These are phyloP conservation scores for Theileria parva DNA, from an alignment of 169 alveolate genomes.

Conservation along the genomic window DNA sequence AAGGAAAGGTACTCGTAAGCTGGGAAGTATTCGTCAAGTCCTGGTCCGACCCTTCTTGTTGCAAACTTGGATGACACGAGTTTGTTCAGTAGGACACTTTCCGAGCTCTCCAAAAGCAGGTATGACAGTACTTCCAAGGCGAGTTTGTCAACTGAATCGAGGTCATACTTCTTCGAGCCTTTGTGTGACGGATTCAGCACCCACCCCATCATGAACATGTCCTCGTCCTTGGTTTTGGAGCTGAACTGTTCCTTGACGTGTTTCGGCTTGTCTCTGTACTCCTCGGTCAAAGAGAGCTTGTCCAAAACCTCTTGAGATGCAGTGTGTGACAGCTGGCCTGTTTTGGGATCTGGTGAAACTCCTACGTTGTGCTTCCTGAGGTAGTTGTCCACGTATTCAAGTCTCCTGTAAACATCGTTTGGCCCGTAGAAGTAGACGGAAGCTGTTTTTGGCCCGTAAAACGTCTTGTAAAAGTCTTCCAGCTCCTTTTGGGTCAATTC, in stretches of 20 bases:
- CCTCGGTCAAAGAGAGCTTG: slow-evolving; percentile 7
- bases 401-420: slow-evolving; percentile 62
- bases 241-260: slow-evolving; percentile 30
- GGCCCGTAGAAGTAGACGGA: slow-evolving; percentile 78
- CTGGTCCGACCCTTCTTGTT: slow-evolving; percentile 56
- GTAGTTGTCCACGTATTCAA: slow-evolving; percentile 70
- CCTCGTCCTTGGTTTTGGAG: slow-evolving; percentile 35
- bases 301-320: slow-evolving; percentile 38
- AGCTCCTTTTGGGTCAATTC: slow-evolving; percentile 74
- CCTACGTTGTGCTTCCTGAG: slow-evolving; percentile 30
- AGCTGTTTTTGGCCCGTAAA: slow-evolving; percentile 82
- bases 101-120: slow-evolving; percentile 65
- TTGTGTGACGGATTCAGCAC: slow-evolving; percentile 44
- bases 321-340: slow-evolving; percentile 13
- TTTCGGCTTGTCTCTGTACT: slow-evolving; percentile 28
- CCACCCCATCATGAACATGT: slow-evolving; percentile 61
- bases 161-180: background rate
- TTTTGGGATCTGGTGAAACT: slow-evolving; percentile 10
- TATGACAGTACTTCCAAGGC: slow-evolving; percentile 58
- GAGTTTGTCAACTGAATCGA: slow-evolving; percentile 52
- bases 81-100: slow-evolving; percentile 67
- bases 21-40: slow-evolving; percentile 33
- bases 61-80: slow-evolving; percentile 59
- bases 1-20: slow-evolving; percentile 38
- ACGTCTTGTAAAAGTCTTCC: slow-evolving; percentile 71